Evolutionary conservation across 75 land plant species (phyloP), one percentile per base, ranked within the genome.

Genomic region (Chamaecyparis obtusa): DNA sequence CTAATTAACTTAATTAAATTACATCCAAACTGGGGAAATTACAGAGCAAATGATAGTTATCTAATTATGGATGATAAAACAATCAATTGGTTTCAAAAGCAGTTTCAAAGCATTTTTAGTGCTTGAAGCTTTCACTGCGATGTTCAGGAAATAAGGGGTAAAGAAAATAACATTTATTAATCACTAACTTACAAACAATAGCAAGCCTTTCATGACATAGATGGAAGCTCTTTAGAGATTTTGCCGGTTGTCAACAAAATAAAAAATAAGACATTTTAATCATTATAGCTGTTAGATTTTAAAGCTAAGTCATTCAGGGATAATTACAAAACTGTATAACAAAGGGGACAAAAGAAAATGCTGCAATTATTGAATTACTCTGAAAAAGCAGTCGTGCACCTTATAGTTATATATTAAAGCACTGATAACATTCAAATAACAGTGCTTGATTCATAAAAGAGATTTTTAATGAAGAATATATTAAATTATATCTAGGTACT

Each of bases 401-500:
- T 71, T 74, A 74, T 39, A 39, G 2, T 39, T 39, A 39, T 0
- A 43, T 24, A 43, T 81, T 81, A 49, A 32, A 81, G n/a, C 41
- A 21, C 51, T 21, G 24, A 46, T 24, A 21, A 64, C 30, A 64
- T 64, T 24, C 24, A 77, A 39, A 5, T 39, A 78, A 78, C 46
- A 46, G n/a, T n/a, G 16, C 48, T 81, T 81, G 49, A 81, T 19
- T 41, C 48, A 46, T 81, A 51, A 9, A 41, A n/a, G n/a, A 46
- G 30, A 44, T 46, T 46, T 32, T n/a, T 81, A 46, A 41, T 39
- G 43, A 78, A 64, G 30, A 64, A 74, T 33, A 3, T 11, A 14
- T 32, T 13, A 74, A 46, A 27, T 21, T 44, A 81, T 21, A 43
- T 46, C 83, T 81, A 27, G 33, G 32, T 24, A 90, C 93, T 87